Evolutionary conservation across 768 basidiomycete species (phyloP), one percentile per base, ranked within the genome.

Genomic region (Leccinellum albellum): DNA sequence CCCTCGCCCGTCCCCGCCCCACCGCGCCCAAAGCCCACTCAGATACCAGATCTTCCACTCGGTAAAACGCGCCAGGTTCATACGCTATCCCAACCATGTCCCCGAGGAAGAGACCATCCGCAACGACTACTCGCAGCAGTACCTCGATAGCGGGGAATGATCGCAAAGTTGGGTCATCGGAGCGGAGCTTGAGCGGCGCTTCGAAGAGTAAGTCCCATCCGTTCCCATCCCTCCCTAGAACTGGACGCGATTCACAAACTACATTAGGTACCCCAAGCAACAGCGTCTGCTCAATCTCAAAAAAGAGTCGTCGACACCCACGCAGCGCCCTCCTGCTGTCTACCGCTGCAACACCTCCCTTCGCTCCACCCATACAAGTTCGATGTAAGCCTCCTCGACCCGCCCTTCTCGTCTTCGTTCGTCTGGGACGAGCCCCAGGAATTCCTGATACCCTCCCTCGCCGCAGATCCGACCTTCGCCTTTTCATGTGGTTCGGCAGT

Each of bases 401-500:
- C 94, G 0, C 92, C 94, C 0, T 91, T 89, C 68, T 90, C 87
- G 0, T 89, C 91, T 2, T 85, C 88, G 0, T 92, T 91, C 66
- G 81, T 87, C 6, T 98, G 92, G 92, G 85, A 88, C 40, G 80
- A 90, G 45, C 83, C 95, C 9, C 85, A 89, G 54, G 82, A 87
- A 26, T 76, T 98, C 0, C 93, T 93, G 0, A 78, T 98, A 40
- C 85, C 91, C 3, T 75, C 82, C 31, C 80, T 97, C 32, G 90
- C 93, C 0, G 88, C 91, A 0, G 96, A 96, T 63, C 95, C 95
- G 0, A 88, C 89, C 21, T 99, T 97, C 65, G 80, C 98, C 13
- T 94, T n/a, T n/a, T 96, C 69, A 77, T 99, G 54, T 98, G 96
- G 95, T 93, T 97, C 1, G 96, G 96, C 7, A 87, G 85, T 59